Evolutionary conservation across 208 protist genomes (phyloP).

Genomic region (Novymonas esmeraldas): DNA sequence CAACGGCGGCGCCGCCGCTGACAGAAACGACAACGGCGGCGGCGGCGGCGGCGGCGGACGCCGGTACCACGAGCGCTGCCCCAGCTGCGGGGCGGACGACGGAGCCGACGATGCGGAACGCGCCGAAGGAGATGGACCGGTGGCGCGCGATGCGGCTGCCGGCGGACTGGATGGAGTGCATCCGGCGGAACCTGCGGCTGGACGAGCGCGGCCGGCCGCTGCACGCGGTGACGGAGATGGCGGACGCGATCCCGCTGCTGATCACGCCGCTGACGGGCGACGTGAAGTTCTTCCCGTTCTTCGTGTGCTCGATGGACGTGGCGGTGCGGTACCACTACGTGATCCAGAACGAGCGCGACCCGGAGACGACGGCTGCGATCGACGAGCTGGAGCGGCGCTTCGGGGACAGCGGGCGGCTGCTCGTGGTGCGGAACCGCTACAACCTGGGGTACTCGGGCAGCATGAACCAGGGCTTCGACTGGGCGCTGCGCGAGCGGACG

Average conservation of each 20-base stretch:
- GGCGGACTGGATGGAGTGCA: constrained; percentile 27
- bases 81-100: not conserved
- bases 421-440: constrained; percentile 35
- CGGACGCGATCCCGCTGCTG: constrained; percentile 39
- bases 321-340: constrained; percentile 41
- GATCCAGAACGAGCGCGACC: constrained; percentile 39
- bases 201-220: constrained; percentile 14
- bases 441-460: constrained; percentile 44
- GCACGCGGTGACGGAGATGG: constrained; percentile 16
- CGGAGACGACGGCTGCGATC: constrained; percentile 23
- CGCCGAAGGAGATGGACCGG: not conserved
- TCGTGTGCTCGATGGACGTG: constrained; percentile 45
- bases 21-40: not conserved
- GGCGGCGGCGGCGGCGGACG: not conserved
- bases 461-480: constrained; percentile 41
- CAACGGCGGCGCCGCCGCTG: no score
- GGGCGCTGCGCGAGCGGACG: constrained; percentile 27
- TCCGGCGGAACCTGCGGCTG: constrained; percentile 28
- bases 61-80: not conserved
- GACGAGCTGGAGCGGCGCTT: constrained; percentile 32
- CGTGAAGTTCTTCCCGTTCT: constrained; percentile 31
- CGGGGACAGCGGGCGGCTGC: constrained; percentile 35
- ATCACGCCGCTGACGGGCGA: constrained; percentile 47
- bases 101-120: not conserved
- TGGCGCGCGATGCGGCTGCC: constrained; percentile 7